A percentile compares a stretch with the other conserved stretches of the same genome.
Conservation (phyloP, 2,329 filamentous ascomycete genomes). For the Metarhizium sp. region DNA sequence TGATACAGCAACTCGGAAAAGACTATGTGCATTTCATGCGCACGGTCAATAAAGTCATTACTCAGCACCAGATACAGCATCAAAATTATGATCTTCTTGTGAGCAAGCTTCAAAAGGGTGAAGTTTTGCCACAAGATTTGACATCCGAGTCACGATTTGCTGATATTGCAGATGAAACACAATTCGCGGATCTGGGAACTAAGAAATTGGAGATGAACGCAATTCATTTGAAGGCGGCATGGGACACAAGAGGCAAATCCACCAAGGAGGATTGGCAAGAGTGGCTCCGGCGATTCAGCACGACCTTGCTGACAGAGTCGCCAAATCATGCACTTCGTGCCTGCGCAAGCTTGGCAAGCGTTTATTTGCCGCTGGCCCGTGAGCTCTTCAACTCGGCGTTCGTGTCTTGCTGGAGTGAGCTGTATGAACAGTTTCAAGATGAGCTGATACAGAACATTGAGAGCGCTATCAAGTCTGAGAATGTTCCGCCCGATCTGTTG, state of each 20-base stretch:
- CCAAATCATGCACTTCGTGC: conserved; percentile 91
- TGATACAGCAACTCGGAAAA: conserved; percentile 91
- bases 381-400: conserved; percentile 98
- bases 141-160: conserved; percentile 77
- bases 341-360: conserved; percentile 82
- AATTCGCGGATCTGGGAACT: conserved; percentile 72
- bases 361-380: conserved; percentile 83
- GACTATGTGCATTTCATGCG: conserved; percentile 93
- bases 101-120: conserved; percentile 86
- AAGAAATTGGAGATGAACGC: conserved; percentile 98
- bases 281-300: conserved; percentile 95
- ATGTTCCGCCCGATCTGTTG: conserved; percentile 91
- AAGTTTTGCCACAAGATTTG: conserved; percentile 88
- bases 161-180: conserved; percentile 68
- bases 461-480: conserved; percentile 85
- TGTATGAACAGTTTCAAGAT: conserved; percentile 95
- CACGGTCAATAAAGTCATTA: conserved; percentile 81
- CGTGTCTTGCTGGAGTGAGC: conserved; percentile 95
- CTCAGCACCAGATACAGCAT: conserved; percentile 72
- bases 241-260: conserved; percentile 94
- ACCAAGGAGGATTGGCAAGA: conserved; percentile 99
- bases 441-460: conserved; percentile 95
- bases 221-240: conserved; percentile 91
- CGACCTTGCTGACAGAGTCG: conserved; percentile 88
- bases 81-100: conserved; percentile 88